Percentiles rank a stretch among this genome's conserved stretches.
Evolutionary conservation across 1,284 basidiomycete species (phyloP).

Genomic region (Tranzscheliella williamsii): DNA sequence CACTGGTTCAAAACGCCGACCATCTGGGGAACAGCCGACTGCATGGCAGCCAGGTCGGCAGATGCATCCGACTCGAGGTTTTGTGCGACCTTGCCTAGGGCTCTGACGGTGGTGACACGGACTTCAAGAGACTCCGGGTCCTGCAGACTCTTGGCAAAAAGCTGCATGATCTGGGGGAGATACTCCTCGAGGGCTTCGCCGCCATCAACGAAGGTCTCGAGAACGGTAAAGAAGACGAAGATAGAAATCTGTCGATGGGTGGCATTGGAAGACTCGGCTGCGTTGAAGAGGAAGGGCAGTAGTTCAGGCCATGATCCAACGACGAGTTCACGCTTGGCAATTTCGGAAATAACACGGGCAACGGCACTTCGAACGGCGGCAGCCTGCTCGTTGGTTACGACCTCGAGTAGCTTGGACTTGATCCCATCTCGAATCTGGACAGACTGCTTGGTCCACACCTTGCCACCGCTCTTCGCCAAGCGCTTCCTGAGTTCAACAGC

Average conservation of each 20-base stretch:
- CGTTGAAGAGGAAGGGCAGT: constrained; percentile 82
- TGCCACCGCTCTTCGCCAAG: constrained; percentile 76
- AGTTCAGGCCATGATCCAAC: constrained; percentile 82
- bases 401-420: constrained; percentile 79
- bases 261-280: constrained; percentile 72
- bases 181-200: constrained; percentile 73
- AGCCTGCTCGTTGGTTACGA: constrained; percentile 76
- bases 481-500: constrained; percentile 98
- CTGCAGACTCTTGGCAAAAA: constrained; percentile 77
- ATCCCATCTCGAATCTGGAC: constrained; percentile 77
- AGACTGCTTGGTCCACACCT: constrained; percentile 78
- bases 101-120: constrained; percentile 80
- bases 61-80: constrained; percentile 90
- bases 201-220: constrained; percentile 84
- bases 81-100: constrained; percentile 88
- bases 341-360: constrained; percentile 88
- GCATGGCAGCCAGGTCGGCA: constrained; percentile 86
- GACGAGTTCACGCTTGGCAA: constrained; percentile 87
- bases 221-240: constrained; percentile 86
- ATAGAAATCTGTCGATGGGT: constrained; percentile 86
- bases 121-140: constrained; percentile 91
- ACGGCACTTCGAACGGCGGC: constrained; percentile 76
- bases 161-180: constrained; percentile 76
- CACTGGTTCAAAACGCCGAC: constrained; percentile 85
- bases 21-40: constrained; percentile 84